phyloP scores from a whole-genome alignment of 805 yeast genomes.

The Candida sphagnicola region DNA sequence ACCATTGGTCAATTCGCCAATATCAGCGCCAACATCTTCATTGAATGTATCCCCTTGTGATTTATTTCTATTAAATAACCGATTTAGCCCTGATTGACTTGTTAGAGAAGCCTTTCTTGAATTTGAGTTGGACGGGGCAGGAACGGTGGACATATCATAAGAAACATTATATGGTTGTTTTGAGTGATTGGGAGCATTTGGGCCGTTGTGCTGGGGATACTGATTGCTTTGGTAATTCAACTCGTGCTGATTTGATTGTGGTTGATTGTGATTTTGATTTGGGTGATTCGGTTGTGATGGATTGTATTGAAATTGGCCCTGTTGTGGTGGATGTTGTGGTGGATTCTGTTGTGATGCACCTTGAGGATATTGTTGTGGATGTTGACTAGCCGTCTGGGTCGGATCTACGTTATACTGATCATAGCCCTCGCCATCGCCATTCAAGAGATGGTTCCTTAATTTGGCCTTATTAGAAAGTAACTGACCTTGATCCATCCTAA shows the following conservation, averaged over 20 bases:
- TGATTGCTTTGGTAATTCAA: background rate
- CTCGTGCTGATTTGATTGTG: background rate
- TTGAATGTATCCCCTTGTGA: constrained; percentile 16
- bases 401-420: background rate
- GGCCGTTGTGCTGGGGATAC: constrained; percentile 5
- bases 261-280: background rate
- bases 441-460: constrained; percentile 31
- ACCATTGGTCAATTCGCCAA: constrained; percentile 35
- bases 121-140: constrained; percentile 1
- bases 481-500: constrained; percentile 1
- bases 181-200: background rate
- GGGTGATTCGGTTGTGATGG: background rate
- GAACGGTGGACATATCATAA: constrained; percentile 25
- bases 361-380: background rate
- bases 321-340: constrained; percentile 9
- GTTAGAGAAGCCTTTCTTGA: constrained; percentile 37
- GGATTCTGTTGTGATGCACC: background rate
- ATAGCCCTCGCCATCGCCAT: constrained; percentile 17
- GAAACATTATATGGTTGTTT: constrained; percentile 10
- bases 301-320: constrained; percentile 6
- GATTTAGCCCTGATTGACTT: constrained; percentile 36
- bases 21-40: constrained; percentile 19
- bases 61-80: constrained; percentile 40
- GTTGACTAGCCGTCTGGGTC: background rate
- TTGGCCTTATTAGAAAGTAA: constrained; percentile 13